A percentile compares a stretch with the other conserved stretches of the same genome.
Conservation (phyloP, 75 land plant species). For the Sequoia sempervirens region DNA sequence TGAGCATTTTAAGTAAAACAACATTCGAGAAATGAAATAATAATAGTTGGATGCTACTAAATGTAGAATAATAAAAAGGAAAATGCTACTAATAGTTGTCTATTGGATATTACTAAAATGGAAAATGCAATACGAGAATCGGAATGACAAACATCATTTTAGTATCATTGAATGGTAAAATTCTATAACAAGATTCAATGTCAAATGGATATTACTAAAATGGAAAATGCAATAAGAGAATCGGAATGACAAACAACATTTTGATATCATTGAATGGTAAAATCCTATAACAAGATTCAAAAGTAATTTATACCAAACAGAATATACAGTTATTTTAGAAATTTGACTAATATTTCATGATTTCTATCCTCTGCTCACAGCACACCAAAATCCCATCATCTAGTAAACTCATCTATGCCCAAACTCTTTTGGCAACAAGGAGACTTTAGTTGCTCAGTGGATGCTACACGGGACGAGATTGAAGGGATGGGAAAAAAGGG, state of each 20-base stretch:
- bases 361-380: neutral
- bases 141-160: neutral
- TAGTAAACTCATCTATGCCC: neutral
- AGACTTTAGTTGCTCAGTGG: neutral
- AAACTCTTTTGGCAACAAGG: neutral
- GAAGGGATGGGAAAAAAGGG: neutral
- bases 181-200: too few species aligned
- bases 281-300: neutral
- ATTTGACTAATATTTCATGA: too few species aligned
- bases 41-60: neutral
- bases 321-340: neutral
- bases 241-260: neutral
- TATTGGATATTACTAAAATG: neutral
- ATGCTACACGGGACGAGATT: neutral
- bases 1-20: neutral
- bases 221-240: neutral
- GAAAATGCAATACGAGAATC: neutral
- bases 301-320: neutral
- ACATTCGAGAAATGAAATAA: neutral
- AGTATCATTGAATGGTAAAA: too few species aligned
- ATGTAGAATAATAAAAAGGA: neutral
- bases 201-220: neutral
- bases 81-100: too few species aligned
- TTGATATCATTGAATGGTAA: neutral
- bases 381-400: neutral